These are phyloP conservation scores for Spatholobus suberectus DNA, from an alignment of 306 rosid genomes.

Conservation along the genomic window DNA sequence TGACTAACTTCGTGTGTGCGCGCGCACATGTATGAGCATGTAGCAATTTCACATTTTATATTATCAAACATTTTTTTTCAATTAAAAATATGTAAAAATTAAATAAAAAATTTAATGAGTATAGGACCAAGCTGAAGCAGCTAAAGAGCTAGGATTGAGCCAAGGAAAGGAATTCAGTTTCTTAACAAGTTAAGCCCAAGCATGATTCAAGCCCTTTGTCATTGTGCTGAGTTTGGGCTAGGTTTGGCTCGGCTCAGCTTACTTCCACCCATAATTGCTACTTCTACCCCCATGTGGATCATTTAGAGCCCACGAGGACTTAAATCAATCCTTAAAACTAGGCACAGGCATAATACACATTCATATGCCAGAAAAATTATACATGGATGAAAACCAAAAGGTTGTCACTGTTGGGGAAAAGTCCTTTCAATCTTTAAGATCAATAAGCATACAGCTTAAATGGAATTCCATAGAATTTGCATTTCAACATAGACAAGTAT, in stretches of 20 bases:
- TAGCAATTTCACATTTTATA: background rate
- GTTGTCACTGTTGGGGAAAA: background rate
- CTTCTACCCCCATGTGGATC: background rate
- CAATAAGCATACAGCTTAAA: background rate
- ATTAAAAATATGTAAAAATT: background rate
- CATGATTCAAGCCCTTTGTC: background rate
- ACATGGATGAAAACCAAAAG: background rate
- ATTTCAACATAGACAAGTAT: conserved; percentile 13
- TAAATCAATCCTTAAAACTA: conserved; percentile 28
- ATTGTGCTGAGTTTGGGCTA: background rate
- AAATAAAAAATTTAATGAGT: background rate
- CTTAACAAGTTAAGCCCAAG: background rate
- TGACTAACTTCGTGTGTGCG: background rate
- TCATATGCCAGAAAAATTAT: background rate
- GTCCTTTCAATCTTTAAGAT: background rate
- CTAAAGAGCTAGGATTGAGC: background rate
- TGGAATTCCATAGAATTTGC: conserved; percentile 9
- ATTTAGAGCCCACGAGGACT: conserved; percentile 27
- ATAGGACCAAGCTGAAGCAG: background rate
- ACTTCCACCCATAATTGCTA: background rate
- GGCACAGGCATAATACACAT: conserved; percentile 38
- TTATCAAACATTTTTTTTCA: background rate
- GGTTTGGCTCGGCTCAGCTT: background rate
- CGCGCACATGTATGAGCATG: background rate
- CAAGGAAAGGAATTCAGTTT: background rate